Percentiles rank a stretch among this genome's conserved stretches.
phyloP scores from a whole-genome alignment of 1,284 basidiomycete species.

The Kalmanozyma brasiliensis region DNA sequence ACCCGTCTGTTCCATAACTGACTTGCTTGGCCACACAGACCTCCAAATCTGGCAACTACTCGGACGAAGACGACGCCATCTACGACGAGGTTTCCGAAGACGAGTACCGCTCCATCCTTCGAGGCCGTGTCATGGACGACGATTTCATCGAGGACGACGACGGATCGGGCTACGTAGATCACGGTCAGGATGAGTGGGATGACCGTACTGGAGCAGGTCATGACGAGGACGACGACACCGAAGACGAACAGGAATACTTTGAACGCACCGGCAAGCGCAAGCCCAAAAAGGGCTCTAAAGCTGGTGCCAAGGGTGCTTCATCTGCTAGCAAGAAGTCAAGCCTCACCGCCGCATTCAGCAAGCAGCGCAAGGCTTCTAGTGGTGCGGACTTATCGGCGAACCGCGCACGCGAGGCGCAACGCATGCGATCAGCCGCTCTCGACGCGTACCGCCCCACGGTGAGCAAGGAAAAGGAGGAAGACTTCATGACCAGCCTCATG shows the following conservation, averaged over 20 bases:
- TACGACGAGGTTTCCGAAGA: conserved; percentile 95
- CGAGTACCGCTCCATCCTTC: conserved; percentile 87
- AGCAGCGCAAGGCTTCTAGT: conserved; percentile 30
- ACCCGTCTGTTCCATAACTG: conserved; percentile 2
- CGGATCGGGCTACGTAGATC: conserved; percentile 89
- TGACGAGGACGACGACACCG: conserved; percentile 70
- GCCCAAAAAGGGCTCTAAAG: conserved; percentile 58
- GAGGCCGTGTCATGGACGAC: conserved; percentile 83
- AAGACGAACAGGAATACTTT: conserved; percentile 64
- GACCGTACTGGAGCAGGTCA: conserved; percentile 26
- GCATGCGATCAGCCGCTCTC: conserved; percentile 30
- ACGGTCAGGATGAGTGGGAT: conserved; percentile 92
- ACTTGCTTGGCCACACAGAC: conserved; percentile 2
- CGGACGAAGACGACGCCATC: conserved; percentile 70
- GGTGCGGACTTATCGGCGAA: conserved; percentile 19
- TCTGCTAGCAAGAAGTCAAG: conserved; percentile 36
- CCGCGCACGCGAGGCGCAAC: conserved; percentile 36
- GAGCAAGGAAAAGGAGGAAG: conserved; percentile 63
- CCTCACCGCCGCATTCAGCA: conserved; percentile 44
- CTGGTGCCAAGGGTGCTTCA: conserved; percentile 10
- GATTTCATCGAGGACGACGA: conserved; percentile 95
- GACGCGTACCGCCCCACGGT: conserved; percentile 52
- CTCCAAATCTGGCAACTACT: conserved; percentile 21
- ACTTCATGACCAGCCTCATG: conserved; percentile 65
- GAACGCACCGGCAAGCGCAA: conserved; percentile 63